Evolutionary conservation across 129 eudicot genomes (phyloP).

Genomic region (Calendula officinalis): DNA sequence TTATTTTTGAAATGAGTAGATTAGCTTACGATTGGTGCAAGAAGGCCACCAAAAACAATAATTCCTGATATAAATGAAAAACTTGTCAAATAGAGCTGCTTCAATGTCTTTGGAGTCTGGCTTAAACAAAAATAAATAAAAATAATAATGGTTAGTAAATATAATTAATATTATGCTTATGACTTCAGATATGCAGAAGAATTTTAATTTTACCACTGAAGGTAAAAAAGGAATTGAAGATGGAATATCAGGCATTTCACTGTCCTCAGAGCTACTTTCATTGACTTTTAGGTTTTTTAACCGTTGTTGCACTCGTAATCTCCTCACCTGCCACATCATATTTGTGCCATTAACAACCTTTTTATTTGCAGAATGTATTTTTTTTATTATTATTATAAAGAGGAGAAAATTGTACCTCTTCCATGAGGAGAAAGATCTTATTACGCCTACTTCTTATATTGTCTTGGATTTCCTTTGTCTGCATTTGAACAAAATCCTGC

Average conservation of each 20-base stretch:
- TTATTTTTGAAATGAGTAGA: not conserved
- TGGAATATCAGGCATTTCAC: slow-evolving; percentile 91
- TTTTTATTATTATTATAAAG: too few species aligned
- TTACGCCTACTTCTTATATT: slow-evolving; percentile 92
- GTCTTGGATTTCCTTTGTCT: slow-evolving; percentile 81
- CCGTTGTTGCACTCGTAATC: slow-evolving; percentile 88
- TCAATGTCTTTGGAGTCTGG: slow-evolving; percentile 89
- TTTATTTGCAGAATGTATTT: not conserved
- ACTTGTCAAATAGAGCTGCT: slow-evolving; percentile 92
- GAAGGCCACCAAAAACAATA: slow-evolving; percentile 87
- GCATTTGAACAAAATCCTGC: slow-evolving; percentile 88
- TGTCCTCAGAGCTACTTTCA: slow-evolving; percentile 45
- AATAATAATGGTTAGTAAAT: slow-evolving; percentile 13
- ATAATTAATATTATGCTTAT: not conserved
- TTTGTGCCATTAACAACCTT: not conserved
- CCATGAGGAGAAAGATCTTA: slow-evolving; percentile 95
- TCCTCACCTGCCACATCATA: slow-evolving; percentile 57
- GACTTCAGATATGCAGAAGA: not conserved
- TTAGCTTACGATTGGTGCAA: slow-evolving; percentile 88
- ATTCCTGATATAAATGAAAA: slow-evolving; percentile 90
- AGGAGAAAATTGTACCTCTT: slow-evolving; percentile 53
- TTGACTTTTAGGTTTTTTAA: slow-evolving; percentile 45
- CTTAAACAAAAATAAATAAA: slow-evolving; percentile 21
- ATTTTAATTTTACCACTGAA: slow-evolving; percentile 53
- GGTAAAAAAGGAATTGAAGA: slow-evolving; percentile 95